Conservation (phyloP, 2,329 filamentous ascomycete genomes). For the Alternaria consortialis region DNA sequence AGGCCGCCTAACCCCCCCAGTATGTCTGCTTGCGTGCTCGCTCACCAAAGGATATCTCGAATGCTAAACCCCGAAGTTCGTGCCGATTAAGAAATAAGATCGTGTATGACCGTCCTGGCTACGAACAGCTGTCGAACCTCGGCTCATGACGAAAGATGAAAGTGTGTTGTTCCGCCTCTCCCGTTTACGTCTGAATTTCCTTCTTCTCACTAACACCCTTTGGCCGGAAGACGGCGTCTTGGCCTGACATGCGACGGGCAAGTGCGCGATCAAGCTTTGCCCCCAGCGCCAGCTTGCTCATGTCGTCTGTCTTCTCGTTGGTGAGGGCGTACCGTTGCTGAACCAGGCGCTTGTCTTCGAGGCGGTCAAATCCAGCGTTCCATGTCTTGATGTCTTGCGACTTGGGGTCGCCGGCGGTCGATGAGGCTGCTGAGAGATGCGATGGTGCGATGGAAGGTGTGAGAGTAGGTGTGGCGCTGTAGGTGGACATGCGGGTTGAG, state of each 20-base stretch:
- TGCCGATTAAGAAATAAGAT: constrained; percentile 8
- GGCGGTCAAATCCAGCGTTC: constrained; percentile 80
- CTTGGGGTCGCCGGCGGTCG: constrained; percentile 56
- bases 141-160: neutral
- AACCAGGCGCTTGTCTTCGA: constrained; percentile 86
- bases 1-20: neutral
- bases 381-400: constrained; percentile 76
- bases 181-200: constrained; percentile 33
- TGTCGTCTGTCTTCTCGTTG: constrained; percentile 80
- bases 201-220: constrained; percentile 51
- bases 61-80: constrained; percentile 14
- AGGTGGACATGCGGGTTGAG: constrained; percentile 60
- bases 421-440: constrained; percentile 50
- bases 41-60: constrained; percentile 18
- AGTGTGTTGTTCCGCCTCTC: neutral
- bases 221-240: constrained; percentile 85
- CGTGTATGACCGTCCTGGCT: constrained; percentile 7
- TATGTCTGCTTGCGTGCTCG: neutral
- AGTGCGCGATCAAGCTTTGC: constrained; percentile 91
- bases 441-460: constrained; percentile 61
- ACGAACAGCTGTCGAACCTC: constrained; percentile 15
- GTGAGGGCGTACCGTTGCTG: constrained; percentile 83
- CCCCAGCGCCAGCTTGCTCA: constrained; percentile 86
- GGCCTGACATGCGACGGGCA: constrained; percentile 82
- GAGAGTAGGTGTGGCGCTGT: constrained; percentile 61